A percentile compares a stretch with the other conserved stretches of the same genome.
These are phyloP conservation scores for Furcasterigmium sp. DNA, from an alignment of 2,329 filamentous ascomycete genomes.

Conservation along the genomic window DNA sequence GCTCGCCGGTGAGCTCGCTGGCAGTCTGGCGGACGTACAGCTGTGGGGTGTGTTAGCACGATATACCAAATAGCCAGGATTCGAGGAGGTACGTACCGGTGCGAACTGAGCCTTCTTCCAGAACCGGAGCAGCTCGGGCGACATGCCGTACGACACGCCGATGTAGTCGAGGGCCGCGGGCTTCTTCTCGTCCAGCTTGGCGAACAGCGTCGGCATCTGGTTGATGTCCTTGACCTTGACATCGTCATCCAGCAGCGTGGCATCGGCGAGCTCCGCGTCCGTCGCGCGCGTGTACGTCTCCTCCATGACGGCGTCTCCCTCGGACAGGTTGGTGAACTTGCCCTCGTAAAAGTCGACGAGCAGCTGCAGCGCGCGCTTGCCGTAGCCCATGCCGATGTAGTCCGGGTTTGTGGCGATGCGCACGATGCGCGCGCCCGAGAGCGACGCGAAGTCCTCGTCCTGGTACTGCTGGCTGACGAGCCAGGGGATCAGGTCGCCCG, in stretches of 20 bases:
- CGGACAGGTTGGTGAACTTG: conserved; percentile 79
- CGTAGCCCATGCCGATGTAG: conserved; percentile 89
- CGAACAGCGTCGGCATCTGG: conserved; percentile 89
- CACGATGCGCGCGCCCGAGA: conserved; percentile 88
- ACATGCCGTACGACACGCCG: conserved; percentile 93
- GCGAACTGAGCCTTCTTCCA: conserved; percentile 87
- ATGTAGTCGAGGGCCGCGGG: conserved; percentile 83
- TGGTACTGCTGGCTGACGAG: conserved; percentile 97
- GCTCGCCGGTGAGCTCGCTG: conserved; percentile 94
- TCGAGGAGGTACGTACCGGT: conserved; percentile 49
- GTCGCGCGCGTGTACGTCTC: conserved; percentile 67
- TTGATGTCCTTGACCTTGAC: conserved; percentile 86
- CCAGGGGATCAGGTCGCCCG: conserved; percentile 95
- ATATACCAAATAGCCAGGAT: background rate
- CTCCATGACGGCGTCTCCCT: conserved; percentile 51
- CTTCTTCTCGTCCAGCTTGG: conserved; percentile 77
- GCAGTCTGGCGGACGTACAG: conserved; percentile 87
- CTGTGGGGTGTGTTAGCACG: background rate
- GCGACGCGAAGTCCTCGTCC: conserved; percentile 88
- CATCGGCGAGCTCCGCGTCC: conserved; percentile 72
- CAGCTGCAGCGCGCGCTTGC: conserved; percentile 79
- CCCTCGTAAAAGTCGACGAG: conserved; percentile 92
- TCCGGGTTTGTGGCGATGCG: conserved; percentile 96
- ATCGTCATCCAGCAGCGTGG: conserved; percentile 76
- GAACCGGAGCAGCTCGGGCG: conserved; percentile 83